Conservation (phyloP, 2,329 filamentous ascomycete species). For the Sclerotinia subarctica region DNA sequence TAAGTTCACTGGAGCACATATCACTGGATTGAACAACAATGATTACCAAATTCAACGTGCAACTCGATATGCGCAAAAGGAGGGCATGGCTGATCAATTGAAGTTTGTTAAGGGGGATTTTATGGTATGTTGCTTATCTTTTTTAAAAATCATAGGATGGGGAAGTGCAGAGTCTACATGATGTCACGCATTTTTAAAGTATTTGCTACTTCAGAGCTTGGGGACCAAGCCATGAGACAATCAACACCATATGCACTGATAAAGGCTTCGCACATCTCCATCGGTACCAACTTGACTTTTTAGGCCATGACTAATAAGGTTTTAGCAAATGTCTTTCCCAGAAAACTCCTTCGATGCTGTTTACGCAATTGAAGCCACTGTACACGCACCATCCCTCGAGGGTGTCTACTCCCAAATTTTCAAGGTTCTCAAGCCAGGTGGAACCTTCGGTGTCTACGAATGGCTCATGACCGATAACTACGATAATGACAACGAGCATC, state of each 20-base stretch:
- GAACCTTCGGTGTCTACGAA: constrained; percentile 95
- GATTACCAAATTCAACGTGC: constrained; percentile 98
- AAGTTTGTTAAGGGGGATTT: constrained; percentile 94
- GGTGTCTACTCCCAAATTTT: constrained; percentile 94
- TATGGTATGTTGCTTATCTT: constrained; percentile 55
- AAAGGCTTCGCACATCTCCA: neutral
- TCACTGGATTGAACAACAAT: constrained; percentile 96
- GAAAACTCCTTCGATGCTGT: constrained; percentile 91
- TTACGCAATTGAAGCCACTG: constrained; percentile 95
- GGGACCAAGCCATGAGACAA: constrained; percentile 11
- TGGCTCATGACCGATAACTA: constrained; percentile 98
- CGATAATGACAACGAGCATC: constrained; percentile 80
- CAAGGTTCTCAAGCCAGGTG: constrained; percentile 92
- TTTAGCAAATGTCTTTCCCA: constrained; percentile 86
- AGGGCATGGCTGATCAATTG: constrained; percentile 75
- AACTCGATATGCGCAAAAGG: constrained; percentile 77
- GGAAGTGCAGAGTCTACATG: neutral
- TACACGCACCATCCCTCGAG: constrained; percentile 85
- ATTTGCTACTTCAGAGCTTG: constrained; percentile 16
- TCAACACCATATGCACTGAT: constrained; percentile 1
- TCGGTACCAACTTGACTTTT: neutral
- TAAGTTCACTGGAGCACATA: constrained; percentile 87
- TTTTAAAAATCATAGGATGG: neutral
- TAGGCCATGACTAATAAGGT: neutral
- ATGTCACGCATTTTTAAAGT: constrained; percentile 11